Conservation (phyloP, 2,329 filamentous ascomycete genomes). For the Magnaporthiopsis incrustans region DNA sequence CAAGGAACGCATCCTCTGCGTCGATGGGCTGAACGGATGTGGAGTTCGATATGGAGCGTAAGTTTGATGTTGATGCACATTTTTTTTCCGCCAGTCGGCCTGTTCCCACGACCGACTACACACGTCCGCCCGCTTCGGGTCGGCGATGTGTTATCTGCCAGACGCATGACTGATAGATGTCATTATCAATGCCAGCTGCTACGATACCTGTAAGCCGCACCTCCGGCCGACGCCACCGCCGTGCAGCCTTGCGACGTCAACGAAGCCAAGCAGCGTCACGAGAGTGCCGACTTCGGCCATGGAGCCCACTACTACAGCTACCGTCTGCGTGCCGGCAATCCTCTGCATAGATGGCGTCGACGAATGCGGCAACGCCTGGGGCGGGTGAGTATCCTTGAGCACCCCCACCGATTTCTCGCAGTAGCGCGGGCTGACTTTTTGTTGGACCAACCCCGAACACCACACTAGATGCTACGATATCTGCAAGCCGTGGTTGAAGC, state of each 20-base stretch:
- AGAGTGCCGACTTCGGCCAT: background rate
- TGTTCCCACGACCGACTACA: too few relatives aligned
- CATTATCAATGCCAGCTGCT: background rate
- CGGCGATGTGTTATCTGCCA: background rate
- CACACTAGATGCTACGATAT: slow-evolving; percentile 1
- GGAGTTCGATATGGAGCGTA: slow-evolving; percentile 3
- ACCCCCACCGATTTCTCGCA: background rate
- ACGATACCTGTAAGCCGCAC: background rate
- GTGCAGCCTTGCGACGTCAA: background rate
- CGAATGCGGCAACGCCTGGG: background rate
- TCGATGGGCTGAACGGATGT: background rate
- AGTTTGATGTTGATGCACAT: background rate
- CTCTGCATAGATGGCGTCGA: slow-evolving; percentile 1
- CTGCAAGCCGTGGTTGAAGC: slow-evolving; percentile 5
- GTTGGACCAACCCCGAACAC: background rate
- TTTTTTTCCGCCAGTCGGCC: background rate
- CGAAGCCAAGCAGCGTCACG: background rate
- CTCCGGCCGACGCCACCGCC: background rate
- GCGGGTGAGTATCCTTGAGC: background rate
- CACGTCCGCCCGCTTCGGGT: too few relatives aligned
- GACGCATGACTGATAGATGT: background rate
- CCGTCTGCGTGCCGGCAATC: background rate
- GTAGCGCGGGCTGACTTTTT: background rate
- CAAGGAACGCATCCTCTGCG: background rate
- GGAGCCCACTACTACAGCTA: background rate